Conservation (phyloP, 1,284 basidiomycete genomes). For the Melanopsichium pennsylvanicum region DNA sequence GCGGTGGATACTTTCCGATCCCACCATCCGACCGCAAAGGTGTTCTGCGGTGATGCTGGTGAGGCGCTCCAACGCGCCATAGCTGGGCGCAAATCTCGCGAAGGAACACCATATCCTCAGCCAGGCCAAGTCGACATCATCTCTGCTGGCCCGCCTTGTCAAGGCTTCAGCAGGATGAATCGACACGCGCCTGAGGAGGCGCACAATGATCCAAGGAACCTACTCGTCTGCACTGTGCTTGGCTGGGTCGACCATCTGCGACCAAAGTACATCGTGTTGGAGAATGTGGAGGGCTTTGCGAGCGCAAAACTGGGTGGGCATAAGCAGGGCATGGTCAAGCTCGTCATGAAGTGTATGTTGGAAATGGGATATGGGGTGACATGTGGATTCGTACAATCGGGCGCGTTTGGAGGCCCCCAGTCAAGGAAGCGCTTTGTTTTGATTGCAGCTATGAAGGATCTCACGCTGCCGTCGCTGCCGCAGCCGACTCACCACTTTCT, state of each 20-base stretch:
- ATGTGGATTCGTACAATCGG: slow-evolving; percentile 23
- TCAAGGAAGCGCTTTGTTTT: slow-evolving; percentile 21
- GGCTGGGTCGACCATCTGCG: slow-evolving; percentile 31
- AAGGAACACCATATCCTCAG: slow-evolving; percentile 2
- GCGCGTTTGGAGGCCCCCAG: slow-evolving; percentile 28
- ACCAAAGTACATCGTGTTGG: slow-evolving; percentile 26
- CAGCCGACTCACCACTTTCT: slow-evolving; percentile 21
- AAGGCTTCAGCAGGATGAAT: slow-evolving; percentile 32
- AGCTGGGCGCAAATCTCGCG: not conserved
- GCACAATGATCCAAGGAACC: slow-evolving; percentile 23
- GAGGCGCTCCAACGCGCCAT: slow-evolving; percentile 14
- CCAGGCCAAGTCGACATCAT: slow-evolving; percentile 31
- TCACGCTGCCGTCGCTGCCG: slow-evolving; percentile 21
- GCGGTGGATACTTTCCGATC: slow-evolving; percentile 15
- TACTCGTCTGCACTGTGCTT: slow-evolving; percentile 22
- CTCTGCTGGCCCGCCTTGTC: slow-evolving; percentile 33
- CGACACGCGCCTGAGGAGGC: slow-evolving; percentile 5
- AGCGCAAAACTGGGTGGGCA: slow-evolving; percentile 13
- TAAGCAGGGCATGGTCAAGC: slow-evolving; percentile 21
- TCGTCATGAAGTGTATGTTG: slow-evolving; percentile 13
- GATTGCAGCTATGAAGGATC: slow-evolving; percentile 5
- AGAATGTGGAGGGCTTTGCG: slow-evolving; percentile 36
- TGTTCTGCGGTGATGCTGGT: slow-evolving; percentile 18
- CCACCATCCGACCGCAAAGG: slow-evolving; percentile 18
- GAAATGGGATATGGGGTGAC: slow-evolving; percentile 22